Percentiles rank a stretch among this genome's conserved stretches.
Evolutionary conservation across 495 filamentous ascomycete species (phyloP).

Genomic region (Thozetella sp.): DNA sequence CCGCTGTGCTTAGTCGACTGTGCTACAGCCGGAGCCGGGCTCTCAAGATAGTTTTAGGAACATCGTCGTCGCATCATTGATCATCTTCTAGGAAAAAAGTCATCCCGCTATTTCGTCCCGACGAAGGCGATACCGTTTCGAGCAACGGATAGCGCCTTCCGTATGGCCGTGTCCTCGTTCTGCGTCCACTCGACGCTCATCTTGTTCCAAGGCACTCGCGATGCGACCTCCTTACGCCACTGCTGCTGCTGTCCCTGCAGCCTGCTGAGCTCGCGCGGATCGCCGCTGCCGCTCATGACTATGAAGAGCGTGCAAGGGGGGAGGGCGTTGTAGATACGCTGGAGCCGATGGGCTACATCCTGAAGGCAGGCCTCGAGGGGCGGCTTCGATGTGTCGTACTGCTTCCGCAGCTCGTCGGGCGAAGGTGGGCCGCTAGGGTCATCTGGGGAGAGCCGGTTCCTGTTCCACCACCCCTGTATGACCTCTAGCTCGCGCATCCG

Average conservation of each 20-base stretch:
- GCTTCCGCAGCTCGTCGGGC: neutral
- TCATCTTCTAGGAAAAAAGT: too few relatives aligned
- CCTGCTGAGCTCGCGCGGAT: conserved; percentile 76
- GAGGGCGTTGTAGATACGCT: conserved; percentile 70
- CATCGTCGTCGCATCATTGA: neutral
- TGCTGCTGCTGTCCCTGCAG: conserved; percentile 72
- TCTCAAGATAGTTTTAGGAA: neutral
- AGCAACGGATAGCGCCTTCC: conserved; percentile 67
- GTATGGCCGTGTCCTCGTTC: conserved; percentile 76
- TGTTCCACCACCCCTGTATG: conserved; percentile 81
- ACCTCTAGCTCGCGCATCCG: conserved; percentile 84
- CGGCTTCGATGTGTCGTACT: conserved; percentile 26
- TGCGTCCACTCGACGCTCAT: conserved; percentile 91
- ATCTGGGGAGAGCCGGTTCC: conserved; percentile 34
- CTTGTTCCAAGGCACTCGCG: conserved; percentile 77
- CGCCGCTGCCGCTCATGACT: conserved; percentile 86
- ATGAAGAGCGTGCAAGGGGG: conserved; percentile 86
- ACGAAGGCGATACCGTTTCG: conserved; percentile 82
- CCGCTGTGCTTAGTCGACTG: too few relatives aligned
- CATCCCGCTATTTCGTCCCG: conserved; percentile 71
- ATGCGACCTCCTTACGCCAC: conserved; percentile 75
- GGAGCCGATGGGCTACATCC: conserved; percentile 56
- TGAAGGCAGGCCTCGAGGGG: conserved; percentile 51
- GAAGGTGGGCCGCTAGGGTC: conserved; percentile 14
- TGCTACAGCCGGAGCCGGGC: too few relatives aligned